Conservation (phyloP, 441 rosid species). For the Metrosideros polymorpha region DNA sequence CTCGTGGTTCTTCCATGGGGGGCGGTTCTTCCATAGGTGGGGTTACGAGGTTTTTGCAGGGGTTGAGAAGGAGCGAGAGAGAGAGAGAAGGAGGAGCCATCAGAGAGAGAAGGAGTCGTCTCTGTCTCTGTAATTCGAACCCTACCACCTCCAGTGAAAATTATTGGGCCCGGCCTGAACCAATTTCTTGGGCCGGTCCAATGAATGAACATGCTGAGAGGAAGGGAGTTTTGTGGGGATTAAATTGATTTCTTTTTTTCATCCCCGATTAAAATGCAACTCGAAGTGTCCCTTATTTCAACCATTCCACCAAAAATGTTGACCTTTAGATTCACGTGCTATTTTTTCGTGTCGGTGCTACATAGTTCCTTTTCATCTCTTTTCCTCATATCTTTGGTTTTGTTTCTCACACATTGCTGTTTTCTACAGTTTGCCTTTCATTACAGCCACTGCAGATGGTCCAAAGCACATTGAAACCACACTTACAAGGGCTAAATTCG, state of each 20-base stretch:
- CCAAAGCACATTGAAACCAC: slow-evolving; percentile 96
- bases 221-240: too few species aligned
- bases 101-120: too few species aligned
- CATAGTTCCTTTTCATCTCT: neutral
- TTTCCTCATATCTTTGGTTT: neutral
- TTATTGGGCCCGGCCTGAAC: neutral
- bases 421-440: slow-evolving; percentile 72
- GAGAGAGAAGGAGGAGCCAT: too few species aligned
- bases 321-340: neutral
- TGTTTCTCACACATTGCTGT: slow-evolving; percentile 1
- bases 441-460: slow-evolving; percentile 94
- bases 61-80: neutral
- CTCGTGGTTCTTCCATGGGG: slow-evolving; percentile 2
- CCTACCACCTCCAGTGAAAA: too few species aligned
- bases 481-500: slow-evolving; percentile 79
- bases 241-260: too few species aligned
- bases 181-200: neutral
- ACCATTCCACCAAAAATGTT: neutral
- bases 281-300: too few species aligned
- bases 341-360: too few species aligned
- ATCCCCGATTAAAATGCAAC: too few species aligned
- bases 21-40: neutral
- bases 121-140: too few species aligned
- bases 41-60: neutral
- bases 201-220: neutral